Evolutionary conservation across 2,329 filamentous ascomycete species (phyloP).

Genomic region (Penicillium sp.): DNA sequence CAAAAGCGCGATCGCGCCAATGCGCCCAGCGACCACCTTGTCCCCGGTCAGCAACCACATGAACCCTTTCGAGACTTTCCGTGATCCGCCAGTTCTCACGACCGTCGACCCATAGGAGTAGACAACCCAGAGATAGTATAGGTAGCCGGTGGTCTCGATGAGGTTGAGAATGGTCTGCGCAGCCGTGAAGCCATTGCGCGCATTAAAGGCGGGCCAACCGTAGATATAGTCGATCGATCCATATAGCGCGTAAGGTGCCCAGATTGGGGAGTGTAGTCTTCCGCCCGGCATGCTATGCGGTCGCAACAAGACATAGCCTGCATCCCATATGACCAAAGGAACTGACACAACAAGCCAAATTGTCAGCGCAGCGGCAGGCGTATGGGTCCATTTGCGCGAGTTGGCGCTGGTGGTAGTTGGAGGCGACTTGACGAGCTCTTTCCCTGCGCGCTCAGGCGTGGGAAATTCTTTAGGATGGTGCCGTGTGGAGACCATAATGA

Average conservation of each 20-base stretch:
- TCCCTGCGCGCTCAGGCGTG: constrained; percentile 28
- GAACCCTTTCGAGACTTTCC: constrained; percentile 34
- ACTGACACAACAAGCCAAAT: constrained; percentile 73
- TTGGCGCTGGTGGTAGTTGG: constrained; percentile 23
- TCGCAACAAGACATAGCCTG: constrained; percentile 72
- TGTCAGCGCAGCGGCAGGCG: constrained; percentile 59
- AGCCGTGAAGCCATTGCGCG: constrained; percentile 69
- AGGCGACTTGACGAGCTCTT: constrained; percentile 28
- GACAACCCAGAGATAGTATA: constrained; percentile 59
- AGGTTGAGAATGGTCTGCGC: constrained; percentile 71
- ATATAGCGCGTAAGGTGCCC: constrained; percentile 76
- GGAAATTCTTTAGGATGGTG: constrained; percentile 54
- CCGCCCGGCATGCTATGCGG: constrained; percentile 82
- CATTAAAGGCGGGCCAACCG: constrained; percentile 69
- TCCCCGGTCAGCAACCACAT: constrained; percentile 50
- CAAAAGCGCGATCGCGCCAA: constrained; percentile 56
- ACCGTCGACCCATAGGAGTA: constrained; percentile 42
- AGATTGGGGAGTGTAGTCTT: constrained; percentile 68
- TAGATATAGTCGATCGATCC: constrained; percentile 78
- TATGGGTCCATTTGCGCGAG: constrained; percentile 54
- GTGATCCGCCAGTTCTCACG: constrained; percentile 25
- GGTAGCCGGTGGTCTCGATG: constrained; percentile 66
- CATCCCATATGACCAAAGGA: constrained; percentile 80
- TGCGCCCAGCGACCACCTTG: constrained; percentile 52
- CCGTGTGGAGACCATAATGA: constrained; percentile 55